phyloP scores from a whole-genome alignment of 352 stramenopile genomes.

The Bremia lactucae region DNA sequence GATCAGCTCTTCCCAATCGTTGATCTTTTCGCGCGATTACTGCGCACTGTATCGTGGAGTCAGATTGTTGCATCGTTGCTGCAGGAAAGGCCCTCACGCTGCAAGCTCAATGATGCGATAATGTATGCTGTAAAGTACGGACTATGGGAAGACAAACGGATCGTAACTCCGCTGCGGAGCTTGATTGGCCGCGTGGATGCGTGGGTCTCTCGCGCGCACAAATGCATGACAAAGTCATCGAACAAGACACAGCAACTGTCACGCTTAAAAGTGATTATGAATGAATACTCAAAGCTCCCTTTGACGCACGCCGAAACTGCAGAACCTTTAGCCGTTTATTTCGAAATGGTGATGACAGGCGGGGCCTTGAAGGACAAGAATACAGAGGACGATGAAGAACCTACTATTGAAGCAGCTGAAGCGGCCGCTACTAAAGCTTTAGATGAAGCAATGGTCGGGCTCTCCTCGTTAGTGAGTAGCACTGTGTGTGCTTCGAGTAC shows the following conservation, averaged over 20 bases:
- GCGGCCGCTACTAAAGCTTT: conserved; percentile 22
- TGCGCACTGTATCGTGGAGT: conserved; percentile 63
- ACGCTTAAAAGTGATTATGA: conserved; percentile 62
- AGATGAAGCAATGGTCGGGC: conserved; percentile 28
- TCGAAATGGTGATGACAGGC: conserved; percentile 18
- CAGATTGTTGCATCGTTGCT: conserved; percentile 62
- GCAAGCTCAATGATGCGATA: conserved; percentile 46
- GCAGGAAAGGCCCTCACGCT: conserved; percentile 63
- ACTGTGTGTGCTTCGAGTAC: conserved; percentile 3
- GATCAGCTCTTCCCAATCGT: conserved; percentile 66
- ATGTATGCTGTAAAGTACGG: conserved; percentile 46
- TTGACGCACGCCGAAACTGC: conserved; percentile 43
- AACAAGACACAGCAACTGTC: conserved; percentile 49
- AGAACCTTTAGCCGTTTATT: conserved; percentile 27
- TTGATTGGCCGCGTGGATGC: conserved; percentile 69
- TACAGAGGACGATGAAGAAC: conserved; percentile 6
- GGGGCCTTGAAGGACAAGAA: conserved; percentile 3
- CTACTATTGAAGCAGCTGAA: conserved; percentile 22
- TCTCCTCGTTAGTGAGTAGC: conserved; percentile 15
- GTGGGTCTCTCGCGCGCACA: conserved; percentile 75
- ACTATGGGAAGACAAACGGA: conserved; percentile 70
- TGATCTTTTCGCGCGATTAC: conserved; percentile 43
- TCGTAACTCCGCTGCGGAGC: conserved; percentile 41
- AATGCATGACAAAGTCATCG: conserved; percentile 53
- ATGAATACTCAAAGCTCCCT: conserved; percentile 84